phyloP scores from a whole-genome alignment of 2,329 filamentous ascomycete species.

The Neonectria coccinea region DNA sequence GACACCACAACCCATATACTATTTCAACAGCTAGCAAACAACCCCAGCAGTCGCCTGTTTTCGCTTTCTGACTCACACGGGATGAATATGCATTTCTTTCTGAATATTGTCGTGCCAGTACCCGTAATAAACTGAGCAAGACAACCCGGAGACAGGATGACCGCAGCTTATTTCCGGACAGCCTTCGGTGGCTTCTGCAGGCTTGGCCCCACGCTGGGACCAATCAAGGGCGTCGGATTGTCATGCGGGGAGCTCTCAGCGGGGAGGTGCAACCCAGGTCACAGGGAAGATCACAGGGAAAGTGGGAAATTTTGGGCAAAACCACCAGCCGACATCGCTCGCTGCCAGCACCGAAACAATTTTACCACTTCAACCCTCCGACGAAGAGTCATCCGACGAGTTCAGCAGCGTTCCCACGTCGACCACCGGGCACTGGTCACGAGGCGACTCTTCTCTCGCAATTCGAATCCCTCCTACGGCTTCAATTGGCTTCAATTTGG shows the following conservation, averaged over 20 bases:
- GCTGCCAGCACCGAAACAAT: conserved; percentile 38
- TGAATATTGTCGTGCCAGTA: too few relatives aligned
- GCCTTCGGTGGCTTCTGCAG: conserved; percentile 27
- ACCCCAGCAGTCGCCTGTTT: background rate
- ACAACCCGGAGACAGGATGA: background rate
- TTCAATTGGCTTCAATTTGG: conserved; percentile 39
- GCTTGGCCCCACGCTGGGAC: background rate
- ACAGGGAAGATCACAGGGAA: conserved; percentile 54
- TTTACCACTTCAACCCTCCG: conserved; percentile 31
- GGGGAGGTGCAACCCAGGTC: conserved; percentile 39
- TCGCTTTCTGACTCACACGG: background rate
- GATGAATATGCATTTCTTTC: background rate
- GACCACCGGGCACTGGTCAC: conserved; percentile 23
- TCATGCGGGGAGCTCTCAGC: conserved; percentile 46
- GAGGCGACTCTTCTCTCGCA: conserved; percentile 25
- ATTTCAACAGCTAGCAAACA: background rate
- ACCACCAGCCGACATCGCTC: conserved; percentile 49
- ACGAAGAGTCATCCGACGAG: conserved; percentile 16
- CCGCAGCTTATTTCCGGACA: conserved; percentile 18
- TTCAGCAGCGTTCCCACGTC: conserved; percentile 19
- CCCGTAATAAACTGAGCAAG: background rate
- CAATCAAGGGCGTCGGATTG: conserved; percentile 40
- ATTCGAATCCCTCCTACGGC: conserved; percentile 26
- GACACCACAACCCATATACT: background rate
- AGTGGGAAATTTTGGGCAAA: conserved; percentile 41